phyloP scores from a whole-genome alignment of 108 stramenopile species.

The Bacterosira constricta region DNA sequence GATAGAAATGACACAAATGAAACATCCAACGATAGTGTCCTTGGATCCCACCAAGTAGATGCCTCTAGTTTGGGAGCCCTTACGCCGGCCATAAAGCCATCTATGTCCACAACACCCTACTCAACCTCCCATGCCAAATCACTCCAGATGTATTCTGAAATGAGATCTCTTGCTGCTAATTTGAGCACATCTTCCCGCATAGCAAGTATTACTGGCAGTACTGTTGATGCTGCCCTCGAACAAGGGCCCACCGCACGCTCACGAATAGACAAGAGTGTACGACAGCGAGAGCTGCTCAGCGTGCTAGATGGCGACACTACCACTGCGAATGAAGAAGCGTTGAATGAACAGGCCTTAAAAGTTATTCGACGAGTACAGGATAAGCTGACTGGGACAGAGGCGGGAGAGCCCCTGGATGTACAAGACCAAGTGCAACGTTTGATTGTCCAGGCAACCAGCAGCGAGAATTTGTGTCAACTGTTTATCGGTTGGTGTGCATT shows the following conservation, averaged over 20 bases:
- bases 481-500: slow-evolving; percentile 99
- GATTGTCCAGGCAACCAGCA: slow-evolving; percentile 94
- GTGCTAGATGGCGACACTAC: slow-evolving; percentile 54
- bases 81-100: neutral
- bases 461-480: slow-evolving; percentile 94
- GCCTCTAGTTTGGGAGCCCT: slow-evolving; percentile 9
- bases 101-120: neutral
- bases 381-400: slow-evolving; percentile 96
- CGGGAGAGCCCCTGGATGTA: slow-evolving; percentile 75
- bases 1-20: neutral
- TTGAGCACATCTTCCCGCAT: slow-evolving; percentile 63
- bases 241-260: slow-evolving; percentile 65
- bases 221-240: slow-evolving; percentile 35
- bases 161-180: slow-evolving; percentile 72
- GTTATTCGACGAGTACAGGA: slow-evolving; percentile 96
- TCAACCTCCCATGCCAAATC: slow-evolving; percentile 45
- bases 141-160: slow-evolving; percentile 74
- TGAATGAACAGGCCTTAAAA: slow-evolving; percentile 96
- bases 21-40: neutral
- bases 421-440: slow-evolving; percentile 96
- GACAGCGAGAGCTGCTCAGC: slow-evolving; percentile 69
- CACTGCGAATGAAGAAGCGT: slow-evolving; percentile 67
- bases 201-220: slow-evolving; percentile 60
- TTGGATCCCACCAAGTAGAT: neutral
- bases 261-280: slow-evolving; percentile 69